Evolutionary conservation across 2,329 filamentous ascomycete genomes (phyloP), one percentile per base, ranked within the genome.

Genomic region (Microcera coccophila): DNA sequence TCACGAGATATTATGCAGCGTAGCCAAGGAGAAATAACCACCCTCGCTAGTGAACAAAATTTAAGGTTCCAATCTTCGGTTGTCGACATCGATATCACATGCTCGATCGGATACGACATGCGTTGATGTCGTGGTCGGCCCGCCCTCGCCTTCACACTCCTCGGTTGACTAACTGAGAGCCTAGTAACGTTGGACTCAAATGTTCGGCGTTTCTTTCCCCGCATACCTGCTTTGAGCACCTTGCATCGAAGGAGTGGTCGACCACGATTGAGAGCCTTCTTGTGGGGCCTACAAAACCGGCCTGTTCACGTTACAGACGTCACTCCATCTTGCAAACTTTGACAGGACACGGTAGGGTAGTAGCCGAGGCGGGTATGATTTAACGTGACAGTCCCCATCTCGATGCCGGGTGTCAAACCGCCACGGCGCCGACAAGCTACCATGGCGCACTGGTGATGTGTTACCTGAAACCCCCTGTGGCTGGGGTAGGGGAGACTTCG

Each of bases 361-460:
- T 44, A 49, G 47, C 47, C 47, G 47, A 44, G 42, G 44, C 41
- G 37, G 44, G 38, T 39, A 35, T 14, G 29, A n/a, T n/a, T 32
- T 20, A 17, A 35, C 20, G 33, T 35, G 33, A 35, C 33, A 32
- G 29, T 5, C 15, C 8, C n/a, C 15, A 17, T 15, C 14, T 33
- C 12, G 29, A 10, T 32, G 15, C 29, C 11, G 29, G 15, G 15
- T n/a, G 17, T 19, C 38, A 38, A 29, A 35, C 38, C 38, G 37
- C 42, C 32, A 32, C 34, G 17, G 21, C 29, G 24, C 16, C 16
- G 21, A 35, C 26, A 24, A 22, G 32, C 21, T 42, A 40, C 58
- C 43, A 57, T 50, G 52, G 51, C 42, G 56, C 57, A 32, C 8
- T 17, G 8, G n/a, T n/a, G 29, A 32, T 32, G 29, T 8, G 7